A percentile compares a stretch with the other conserved stretches of the same genome.
Conservation (phyloP, 192 early-diverging fungal genomes). For the Paraglomus brasilianum region DNA sequence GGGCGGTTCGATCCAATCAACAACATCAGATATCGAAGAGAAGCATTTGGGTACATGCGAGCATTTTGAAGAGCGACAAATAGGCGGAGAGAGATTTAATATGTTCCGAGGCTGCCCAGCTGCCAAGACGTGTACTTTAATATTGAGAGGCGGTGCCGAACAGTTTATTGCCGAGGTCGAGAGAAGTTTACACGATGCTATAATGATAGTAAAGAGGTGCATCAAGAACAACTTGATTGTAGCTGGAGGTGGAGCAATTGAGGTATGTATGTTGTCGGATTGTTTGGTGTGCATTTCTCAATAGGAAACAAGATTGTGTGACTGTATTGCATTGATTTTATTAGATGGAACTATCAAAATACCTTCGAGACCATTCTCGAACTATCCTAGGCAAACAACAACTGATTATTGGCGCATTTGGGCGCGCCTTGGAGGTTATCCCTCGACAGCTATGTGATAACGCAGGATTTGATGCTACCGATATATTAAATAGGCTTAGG, state of each 20-base stretch:
- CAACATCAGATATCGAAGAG: slow-evolving; percentile 78
- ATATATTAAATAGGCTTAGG: slow-evolving; percentile 95
- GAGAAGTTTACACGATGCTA: slow-evolving; percentile 96
- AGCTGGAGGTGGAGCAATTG: slow-evolving; percentile 96
- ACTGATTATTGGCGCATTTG: slow-evolving; percentile 91
- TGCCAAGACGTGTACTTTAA: slow-evolving; percentile 93
- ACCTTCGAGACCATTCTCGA: slow-evolving; percentile 86
- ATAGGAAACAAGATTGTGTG: neutral
- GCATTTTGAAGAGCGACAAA: slow-evolving; percentile 93
- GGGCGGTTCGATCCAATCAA: slow-evolving; percentile 90
- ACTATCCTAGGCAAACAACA: slow-evolving; percentile 99
- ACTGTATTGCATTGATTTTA: slow-evolving; percentile 29
- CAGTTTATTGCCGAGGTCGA: slow-evolving; percentile 99
- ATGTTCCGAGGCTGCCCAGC: slow-evolving; percentile 91
- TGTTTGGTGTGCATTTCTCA: neutral
- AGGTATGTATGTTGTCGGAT: slow-evolving; percentile 44
- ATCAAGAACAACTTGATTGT: slow-evolving; percentile 96
- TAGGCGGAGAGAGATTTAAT: slow-evolving; percentile 97
- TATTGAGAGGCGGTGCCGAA: slow-evolving; percentile 96
- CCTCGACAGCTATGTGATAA: slow-evolving; percentile 99
- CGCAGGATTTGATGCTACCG: slow-evolving; percentile 97
- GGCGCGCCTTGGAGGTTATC: slow-evolving; percentile 94
- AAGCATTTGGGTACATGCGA: slow-evolving; percentile 88
- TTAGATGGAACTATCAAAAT: slow-evolving; percentile 93
- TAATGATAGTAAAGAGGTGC: slow-evolving; percentile 98